Percentiles rank a stretch among this genome's conserved stretches.
Conservation (phyloP, 2,329 filamentous ascomycete species). For the Aspergillus vadensis region DNA sequence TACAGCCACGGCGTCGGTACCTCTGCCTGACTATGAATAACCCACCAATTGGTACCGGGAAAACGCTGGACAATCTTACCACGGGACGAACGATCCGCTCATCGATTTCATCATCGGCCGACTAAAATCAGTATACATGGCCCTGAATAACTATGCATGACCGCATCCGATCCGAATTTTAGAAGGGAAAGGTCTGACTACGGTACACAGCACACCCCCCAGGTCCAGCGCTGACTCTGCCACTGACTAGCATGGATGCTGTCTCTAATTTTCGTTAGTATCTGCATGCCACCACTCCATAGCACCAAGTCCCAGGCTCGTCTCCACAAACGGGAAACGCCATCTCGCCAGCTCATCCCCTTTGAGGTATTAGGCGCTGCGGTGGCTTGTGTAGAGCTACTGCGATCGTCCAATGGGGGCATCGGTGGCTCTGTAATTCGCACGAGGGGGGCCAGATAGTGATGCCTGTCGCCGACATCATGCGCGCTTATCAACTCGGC, state of each 20-base stretch:
- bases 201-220: neutral
- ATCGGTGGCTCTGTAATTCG: neutral
- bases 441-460: neutral
- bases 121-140: neutral
- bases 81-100: neutral
- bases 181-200: neutral
- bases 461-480: neutral
- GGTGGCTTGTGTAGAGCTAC: conserved; percentile 1
- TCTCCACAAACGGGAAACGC: neutral
- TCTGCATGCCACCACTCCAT: neutral
- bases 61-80: neutral
- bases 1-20: neutral
- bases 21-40: neutral
- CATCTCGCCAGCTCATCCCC: conserved; percentile 1
- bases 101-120: neutral
- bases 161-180: neutral
- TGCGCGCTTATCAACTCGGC: conserved; percentile 1
- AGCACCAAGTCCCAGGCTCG: neutral
- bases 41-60: neutral
- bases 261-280: neutral
- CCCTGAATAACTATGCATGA: neutral
- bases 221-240: neutral
- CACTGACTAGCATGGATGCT: neutral
- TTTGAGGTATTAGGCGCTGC: neutral
- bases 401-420: neutral